A percentile compares a stretch with the other conserved stretches of the same genome.
These are phyloP conservation scores for Starmerella stellata DNA, from an alignment of 805 yeast species.

Conservation along the genomic window DNA sequence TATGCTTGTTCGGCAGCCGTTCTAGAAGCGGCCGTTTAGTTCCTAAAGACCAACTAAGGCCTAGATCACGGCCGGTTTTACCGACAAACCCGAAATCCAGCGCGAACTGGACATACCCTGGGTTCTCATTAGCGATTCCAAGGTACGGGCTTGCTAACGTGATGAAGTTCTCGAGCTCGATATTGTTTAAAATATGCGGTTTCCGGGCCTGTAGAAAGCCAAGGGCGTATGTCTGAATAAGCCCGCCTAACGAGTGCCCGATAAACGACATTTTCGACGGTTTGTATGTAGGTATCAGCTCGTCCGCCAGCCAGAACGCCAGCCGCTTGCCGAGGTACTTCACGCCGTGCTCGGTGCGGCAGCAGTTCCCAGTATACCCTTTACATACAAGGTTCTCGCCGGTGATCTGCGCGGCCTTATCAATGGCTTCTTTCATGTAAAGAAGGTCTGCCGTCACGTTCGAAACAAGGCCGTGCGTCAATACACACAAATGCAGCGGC, in stretches of 20 bases:
- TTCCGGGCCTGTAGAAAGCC: conserved; percentile 47
- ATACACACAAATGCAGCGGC: conserved; percentile 65
- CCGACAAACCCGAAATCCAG: conserved; percentile 83
- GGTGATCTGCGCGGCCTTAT: conserved; percentile 27
- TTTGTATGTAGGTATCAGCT: conserved; percentile 28
- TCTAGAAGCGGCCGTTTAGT: conserved; percentile 44
- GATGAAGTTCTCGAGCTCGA: conserved; percentile 61
- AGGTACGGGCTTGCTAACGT: conserved; percentile 75
- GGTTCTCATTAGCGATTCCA: conserved; percentile 78
- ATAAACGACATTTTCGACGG: conserved; percentile 62
- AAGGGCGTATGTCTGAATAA: conserved; percentile 76
- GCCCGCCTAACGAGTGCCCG: conserved; percentile 89
- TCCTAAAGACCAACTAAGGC: conserved; percentile 32
- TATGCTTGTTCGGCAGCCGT: conserved; percentile 57
- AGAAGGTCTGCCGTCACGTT: conserved; percentile 82
- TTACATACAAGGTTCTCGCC: conserved; percentile 58
- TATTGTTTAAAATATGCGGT: conserved; percentile 49
- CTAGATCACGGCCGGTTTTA: conserved; percentile 77
- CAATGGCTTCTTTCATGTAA: conserved; percentile 65
- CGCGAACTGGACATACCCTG: conserved; percentile 66
- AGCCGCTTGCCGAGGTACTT: conserved; percentile 66
- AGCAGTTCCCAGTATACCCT: conserved; percentile 67
- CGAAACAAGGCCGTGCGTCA: conserved; percentile 87
- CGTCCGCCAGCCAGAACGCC: conserved; percentile 50
- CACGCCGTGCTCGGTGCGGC: conserved; percentile 78